Base-by-base conservation (phyloP, 148 eudicot genomes). In the Diospyros lotus region DNA sequence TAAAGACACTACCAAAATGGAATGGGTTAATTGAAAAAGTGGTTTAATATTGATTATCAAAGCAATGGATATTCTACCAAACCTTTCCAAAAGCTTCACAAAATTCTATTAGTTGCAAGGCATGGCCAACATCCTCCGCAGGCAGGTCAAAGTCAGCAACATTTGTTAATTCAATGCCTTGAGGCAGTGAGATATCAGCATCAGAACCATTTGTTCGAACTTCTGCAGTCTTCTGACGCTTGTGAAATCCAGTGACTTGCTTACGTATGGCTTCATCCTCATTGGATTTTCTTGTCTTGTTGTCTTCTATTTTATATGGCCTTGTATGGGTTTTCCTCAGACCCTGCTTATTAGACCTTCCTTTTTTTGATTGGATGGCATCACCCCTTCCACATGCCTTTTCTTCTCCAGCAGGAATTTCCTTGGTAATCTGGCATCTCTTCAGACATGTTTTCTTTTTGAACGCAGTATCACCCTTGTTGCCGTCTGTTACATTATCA, bases 81-180 rank as follows among this genome's bases (percentile, higher is more conserved):
- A 80, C 82, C 82, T 75, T 43, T 17, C 72, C 79, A 75, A 80
- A 80, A 56, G 82, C 72, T 45, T 66, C 79, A 75, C 79, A 80
- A 62, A 80, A 80, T 66, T 80, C 82, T 18, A 80, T 64, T 69
- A 80, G 70, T 71, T 80, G 82, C 66, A 80, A 75, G 0, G 79
- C 82, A 71, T 69, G 53, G 7, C 78, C 82, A 39, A 80, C 48
- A 64, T 69, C 82, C 75, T 75, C 78, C 17, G 78, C 67, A 38
- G 82, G 72, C 40, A 80, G 66, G 58, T 69, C 82, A 51, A 80
- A 71, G 45, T 75, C 18, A 71, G 82, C 75, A 52, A 80, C 75
- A 45, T 69, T 69, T 15, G 75, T 63, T 72, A 80, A 70, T 56
- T 69, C 72, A 46, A 70, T 68, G 59, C 75, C 76, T 58, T 50